These are phyloP conservation scores for Paramecium biaurelia DNA, from an alignment of 73 alveolate species.

Conservation along the genomic window DNA sequence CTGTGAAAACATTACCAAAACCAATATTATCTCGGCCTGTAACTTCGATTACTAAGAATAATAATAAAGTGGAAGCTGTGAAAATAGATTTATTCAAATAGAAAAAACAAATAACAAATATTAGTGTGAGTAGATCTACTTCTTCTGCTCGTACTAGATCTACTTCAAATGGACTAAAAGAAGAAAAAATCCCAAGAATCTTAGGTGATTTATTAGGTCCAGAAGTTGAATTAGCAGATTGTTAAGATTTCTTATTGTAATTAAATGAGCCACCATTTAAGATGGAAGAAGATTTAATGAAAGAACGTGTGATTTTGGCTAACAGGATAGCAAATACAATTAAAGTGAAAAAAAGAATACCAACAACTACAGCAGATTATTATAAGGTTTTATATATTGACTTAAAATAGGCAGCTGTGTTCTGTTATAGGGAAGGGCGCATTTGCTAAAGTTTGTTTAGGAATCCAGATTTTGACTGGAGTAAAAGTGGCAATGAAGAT, in stretches of 20 bases:
- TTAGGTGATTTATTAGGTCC: slow-evolving; percentile 3
- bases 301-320: slow-evolving; percentile 54
- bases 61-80: neutral
- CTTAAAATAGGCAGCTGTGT: slow-evolving; percentile 55
- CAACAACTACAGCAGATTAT: slow-evolving; percentile 64
- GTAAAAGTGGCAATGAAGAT: slow-evolving; percentile 96
- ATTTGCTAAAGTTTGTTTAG: slow-evolving; percentile 94
- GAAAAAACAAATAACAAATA: neutral
- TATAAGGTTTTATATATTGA: slow-evolving; percentile 38
- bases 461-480: slow-evolving; percentile 94
- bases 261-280: neutral
- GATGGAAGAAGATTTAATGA: slow-evolving; percentile 48
- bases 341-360: slow-evolving; percentile 45
- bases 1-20: neutral
- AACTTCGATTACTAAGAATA: neutral
- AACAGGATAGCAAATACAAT: slow-evolving; percentile 52
- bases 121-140: neutral
- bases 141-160: slow-evolving; percentile 36
- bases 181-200: neutral
- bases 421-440: slow-evolving; percentile 96
- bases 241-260: slow-evolving; percentile 24
- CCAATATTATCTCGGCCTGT: neutral
- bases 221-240: slow-evolving; percentile 30
- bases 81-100: neutral
- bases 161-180: neutral